Evolutionary conservation across 225 moss, liverwort and hornwort species (phyloP).

Genomic region (Bryoerythrophyllum caledonicum): DNA sequence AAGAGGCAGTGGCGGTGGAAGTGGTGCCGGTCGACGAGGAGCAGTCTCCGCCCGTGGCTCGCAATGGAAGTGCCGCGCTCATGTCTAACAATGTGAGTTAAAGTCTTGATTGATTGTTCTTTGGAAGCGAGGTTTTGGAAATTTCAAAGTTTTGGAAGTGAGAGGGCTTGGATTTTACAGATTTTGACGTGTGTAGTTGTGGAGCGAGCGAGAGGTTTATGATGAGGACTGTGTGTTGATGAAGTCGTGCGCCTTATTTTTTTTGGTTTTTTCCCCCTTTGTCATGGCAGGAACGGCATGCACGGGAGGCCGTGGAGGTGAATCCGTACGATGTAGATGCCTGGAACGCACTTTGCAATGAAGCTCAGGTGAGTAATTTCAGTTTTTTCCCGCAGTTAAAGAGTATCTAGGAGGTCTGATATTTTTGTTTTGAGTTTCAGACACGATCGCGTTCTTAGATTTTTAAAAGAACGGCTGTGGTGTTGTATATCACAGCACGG

Average conservation of each 20-base stretch:
- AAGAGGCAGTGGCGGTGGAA: background rate
- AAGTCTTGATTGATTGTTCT: background rate
- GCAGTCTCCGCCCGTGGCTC: constrained; percentile 20
- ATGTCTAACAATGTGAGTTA: constrained; percentile 39
- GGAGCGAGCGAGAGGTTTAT: background rate
- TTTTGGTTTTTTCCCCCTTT: too few species aligned
- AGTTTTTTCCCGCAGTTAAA: background rate
- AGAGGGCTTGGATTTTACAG: background rate
- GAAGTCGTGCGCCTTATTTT: too few species aligned
- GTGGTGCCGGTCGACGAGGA: constrained; percentile 24
- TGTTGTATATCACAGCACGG: background rate
- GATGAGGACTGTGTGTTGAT: background rate
- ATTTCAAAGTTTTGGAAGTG: background rate
- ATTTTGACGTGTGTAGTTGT: background rate
- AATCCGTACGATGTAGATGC: constrained; percentile 83
- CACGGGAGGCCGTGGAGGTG: constrained; percentile 42
- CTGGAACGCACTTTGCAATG: constrained; percentile 71
- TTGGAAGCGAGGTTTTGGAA: background rate
- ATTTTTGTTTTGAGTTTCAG: background rate
- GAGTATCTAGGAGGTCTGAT: background rate
- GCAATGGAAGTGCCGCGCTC: constrained; percentile 23
- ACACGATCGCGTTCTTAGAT: background rate
- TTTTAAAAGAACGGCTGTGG: background rate
- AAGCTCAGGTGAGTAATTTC: constrained; percentile 67
- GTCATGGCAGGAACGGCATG: constrained; percentile 49